Base-by-base conservation (phyloP, 78 protist genomes). In the Mastigamoeba balamuthi region DNA sequence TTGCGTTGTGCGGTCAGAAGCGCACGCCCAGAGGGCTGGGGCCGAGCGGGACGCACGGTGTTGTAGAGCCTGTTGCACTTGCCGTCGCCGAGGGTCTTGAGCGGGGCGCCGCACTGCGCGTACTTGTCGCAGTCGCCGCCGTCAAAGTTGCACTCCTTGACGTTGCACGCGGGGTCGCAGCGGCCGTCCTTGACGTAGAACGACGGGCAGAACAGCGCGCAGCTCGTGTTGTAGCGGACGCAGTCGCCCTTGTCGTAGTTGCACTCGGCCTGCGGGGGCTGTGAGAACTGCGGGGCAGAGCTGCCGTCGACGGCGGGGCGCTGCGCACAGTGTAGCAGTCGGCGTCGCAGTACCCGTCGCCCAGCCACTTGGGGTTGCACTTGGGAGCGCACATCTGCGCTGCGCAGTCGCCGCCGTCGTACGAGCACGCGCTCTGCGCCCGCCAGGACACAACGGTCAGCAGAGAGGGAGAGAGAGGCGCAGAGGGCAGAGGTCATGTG, bases 211-310 rank as follows among this genome's bases (percentile, higher is more conserved):
- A 40, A 37, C 28, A 35, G 58, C 53, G 76, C 76, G 53, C 76
- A 72, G 30, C 53, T 30, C 2, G 64, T 42, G 74, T 69, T 69
- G 4, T 25, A 42, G n/a, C 25, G 25, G 64, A 58, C 70, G 23
- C 79, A 75, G 44, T 75, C 79, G 30, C 79, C 79, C 41, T 58
- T 64, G 23, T 75, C 79, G 6, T 75, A 63, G 74, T 75, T 75
- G 23, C 79, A 75, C 27, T 38, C 43, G 17, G 58, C 58, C 17
- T 17, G 17, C 58, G 17, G 17, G 58, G 33, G 17, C 58, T 17
- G 17, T 48, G 58, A 17, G 58, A 48, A 25, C 17, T 48, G 33
- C 33, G 58, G 17, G 58, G 58, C 58, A 48, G 58, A 48, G 17
- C 58, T 25, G 58, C 58, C 58, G 17, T 17, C 58, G 58, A 25